These are phyloP conservation scores for Diaporthe caulivora DNA, from an alignment of 2,329 filamentous ascomycete species.

Conservation along the genomic window DNA sequence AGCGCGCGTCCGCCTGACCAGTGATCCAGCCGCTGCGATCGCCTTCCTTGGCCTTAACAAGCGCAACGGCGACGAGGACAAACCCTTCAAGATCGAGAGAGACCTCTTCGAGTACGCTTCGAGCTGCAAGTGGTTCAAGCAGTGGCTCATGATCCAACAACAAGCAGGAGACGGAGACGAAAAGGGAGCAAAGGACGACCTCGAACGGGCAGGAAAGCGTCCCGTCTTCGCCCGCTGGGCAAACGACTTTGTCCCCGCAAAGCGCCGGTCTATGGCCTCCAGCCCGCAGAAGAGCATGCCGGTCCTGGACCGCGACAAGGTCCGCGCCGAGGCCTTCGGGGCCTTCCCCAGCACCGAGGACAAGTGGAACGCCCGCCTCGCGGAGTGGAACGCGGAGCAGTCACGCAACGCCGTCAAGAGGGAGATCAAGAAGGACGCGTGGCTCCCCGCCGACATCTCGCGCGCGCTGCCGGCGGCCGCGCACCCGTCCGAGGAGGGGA, in stretches of 20 bases:
- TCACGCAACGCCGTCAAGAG: conserved; percentile 44
- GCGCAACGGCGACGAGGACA: conserved; percentile 58
- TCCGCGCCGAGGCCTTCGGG: conserved; percentile 66
- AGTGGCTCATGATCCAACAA: conserved; percentile 45
- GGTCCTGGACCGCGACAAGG: conserved; percentile 53
- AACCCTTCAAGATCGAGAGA: conserved; percentile 65
- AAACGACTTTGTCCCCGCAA: conserved; percentile 70
- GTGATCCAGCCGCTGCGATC: conserved; percentile 67
- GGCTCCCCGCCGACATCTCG: conserved; percentile 54
- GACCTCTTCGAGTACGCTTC: conserved; percentile 74
- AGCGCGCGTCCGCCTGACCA: conserved; percentile 71
- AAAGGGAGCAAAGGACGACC: conserved; percentile 63
- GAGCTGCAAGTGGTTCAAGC: conserved; percentile 69
- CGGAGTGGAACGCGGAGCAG: conserved; percentile 55
- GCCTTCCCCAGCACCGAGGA: conserved; percentile 58
- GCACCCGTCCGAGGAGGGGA: conserved; percentile 36
- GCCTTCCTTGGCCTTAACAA: conserved; percentile 72
- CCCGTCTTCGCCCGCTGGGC: conserved; percentile 72
- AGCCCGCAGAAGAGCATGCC: conserved; percentile 4
- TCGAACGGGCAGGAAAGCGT: conserved; percentile 66
- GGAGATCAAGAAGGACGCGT: conserved; percentile 53
- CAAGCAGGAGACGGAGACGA: conserved; percentile 36
- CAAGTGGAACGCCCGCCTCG: conserved; percentile 59
- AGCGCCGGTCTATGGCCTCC: conserved; percentile 50
- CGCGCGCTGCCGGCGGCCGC: conserved; percentile 51